Evolutionary conservation across 306 rosid species (phyloP).

Genomic region (Lathyrus aphaca): DNA sequence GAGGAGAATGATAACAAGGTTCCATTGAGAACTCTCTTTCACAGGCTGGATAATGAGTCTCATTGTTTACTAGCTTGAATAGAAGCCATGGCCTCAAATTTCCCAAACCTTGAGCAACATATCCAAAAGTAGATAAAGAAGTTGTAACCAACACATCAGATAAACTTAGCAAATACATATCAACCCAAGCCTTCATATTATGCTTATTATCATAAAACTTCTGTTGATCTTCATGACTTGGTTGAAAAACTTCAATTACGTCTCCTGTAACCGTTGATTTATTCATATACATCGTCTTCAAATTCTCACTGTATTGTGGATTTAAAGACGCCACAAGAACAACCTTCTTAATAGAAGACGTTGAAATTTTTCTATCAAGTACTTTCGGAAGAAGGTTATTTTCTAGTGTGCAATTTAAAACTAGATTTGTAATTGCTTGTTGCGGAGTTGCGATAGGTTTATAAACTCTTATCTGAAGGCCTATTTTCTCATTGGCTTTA

Average conservation of each 20-base stretch:
- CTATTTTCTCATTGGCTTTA: neutral
- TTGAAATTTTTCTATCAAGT: too few relatives aligned
- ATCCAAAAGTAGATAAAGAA: too few relatives aligned
- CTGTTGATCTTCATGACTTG: neutral
- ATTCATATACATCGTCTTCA: too few relatives aligned
- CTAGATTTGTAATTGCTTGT: neutral
- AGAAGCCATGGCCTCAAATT: too few relatives aligned
- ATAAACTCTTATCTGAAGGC: neutral
- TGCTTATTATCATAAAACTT: neutral
- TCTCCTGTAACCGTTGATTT: neutral
- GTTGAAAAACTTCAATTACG: neutral
- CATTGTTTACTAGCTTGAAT: too few relatives aligned
- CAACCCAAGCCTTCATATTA: too few relatives aligned
- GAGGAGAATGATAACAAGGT: too few relatives aligned
- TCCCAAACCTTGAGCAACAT: too few relatives aligned
- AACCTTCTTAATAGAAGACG: neutral
- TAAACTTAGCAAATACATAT: too few relatives aligned
- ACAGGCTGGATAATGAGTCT: too few relatives aligned
- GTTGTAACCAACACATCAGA: too few relatives aligned
- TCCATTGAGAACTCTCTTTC: too few relatives aligned
- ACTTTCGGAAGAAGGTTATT: neutral
- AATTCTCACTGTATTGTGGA: neutral
- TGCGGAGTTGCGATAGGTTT: neutral
- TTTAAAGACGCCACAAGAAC: neutral
- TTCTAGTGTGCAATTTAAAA: neutral